Base-by-base conservation (phyloP, 2,329 filamentous ascomycete genomes). In the Fusarium tanahbumbuense region DNA sequence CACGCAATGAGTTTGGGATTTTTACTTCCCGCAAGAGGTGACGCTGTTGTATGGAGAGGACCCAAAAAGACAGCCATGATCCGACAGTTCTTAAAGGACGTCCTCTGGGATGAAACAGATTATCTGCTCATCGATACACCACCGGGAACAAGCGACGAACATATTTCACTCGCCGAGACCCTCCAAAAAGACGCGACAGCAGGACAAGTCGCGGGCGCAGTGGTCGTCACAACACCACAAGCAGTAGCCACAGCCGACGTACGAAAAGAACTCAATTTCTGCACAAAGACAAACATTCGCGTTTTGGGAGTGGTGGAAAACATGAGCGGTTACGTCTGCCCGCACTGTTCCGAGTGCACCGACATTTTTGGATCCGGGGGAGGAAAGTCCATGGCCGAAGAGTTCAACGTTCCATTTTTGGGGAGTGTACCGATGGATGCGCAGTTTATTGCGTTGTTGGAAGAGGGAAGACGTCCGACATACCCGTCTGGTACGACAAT, bases 61-160 rank as follows among this genome's bases (percentile, higher is more conserved):
- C 96, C 96, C 4, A 99, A 99, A 82, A 99, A 99, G 83, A 99
- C 96, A 7, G 96, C 96, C 53, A 99, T 99, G 96, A 93, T 99
- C 62, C 90, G 94, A 42, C 96, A 99, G 79, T 99, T 99, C 78
- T 85, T 99, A 28, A 92, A 92, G 2, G 94, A 98, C 76, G 94
- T 98, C 7, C 86, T 93, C 30, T 98, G 96, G 96, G 87, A 89
- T 56, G 87, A 91, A 25, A 88, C 93, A n/a, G 95, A 98, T 78
- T 98, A 93, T 77, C 86, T 99, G 1, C 87, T 99, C 63, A 93
- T 99, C 76, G 96, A 99, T 80, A 99, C 96, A 5, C 96, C 96
- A 15, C 96, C 96, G 0, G 96, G 96, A 5, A 99, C 96, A 4
- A 96, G 92, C 64, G 96, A 99, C 81, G 96, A 99, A 81, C 96